Conservation (phyloP, 768 basidiomycete species). For the Tricholoma terreum region DNA sequence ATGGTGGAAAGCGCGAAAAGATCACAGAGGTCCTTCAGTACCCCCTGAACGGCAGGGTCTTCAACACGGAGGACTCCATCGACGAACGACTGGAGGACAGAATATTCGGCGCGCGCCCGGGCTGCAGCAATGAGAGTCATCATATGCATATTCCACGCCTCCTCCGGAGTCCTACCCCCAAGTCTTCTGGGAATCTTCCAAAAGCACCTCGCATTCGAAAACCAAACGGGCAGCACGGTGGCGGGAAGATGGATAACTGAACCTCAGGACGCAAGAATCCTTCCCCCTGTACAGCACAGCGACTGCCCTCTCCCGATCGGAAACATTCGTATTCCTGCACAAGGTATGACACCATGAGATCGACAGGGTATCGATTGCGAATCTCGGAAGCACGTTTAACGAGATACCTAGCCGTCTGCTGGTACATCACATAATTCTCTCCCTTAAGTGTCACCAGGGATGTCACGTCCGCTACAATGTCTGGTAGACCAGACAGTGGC, state of each 20-base stretch:
- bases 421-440: slow-evolving; percentile 27
- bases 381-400: slow-evolving; percentile 15
- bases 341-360: slow-evolving; percentile 11
- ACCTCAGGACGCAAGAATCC: slow-evolving; percentile 16
- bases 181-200: slow-evolving; percentile 7
- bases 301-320: not conserved
- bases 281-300: slow-evolving; percentile 2
- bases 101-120: slow-evolving; percentile 23
- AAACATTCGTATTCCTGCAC: not conserved
- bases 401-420: slow-evolving; percentile 25
- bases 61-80: slow-evolving; percentile 7
- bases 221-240: slow-evolving; percentile 21
- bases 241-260: slow-evolving; percentile 18
- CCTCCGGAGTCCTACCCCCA: slow-evolving; percentile 8
- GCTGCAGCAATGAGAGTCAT: slow-evolving; percentile 21
- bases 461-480: slow-evolving; percentile 14
- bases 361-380: not conserved
- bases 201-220: slow-evolving; percentile 14
- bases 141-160: slow-evolving; percentile 26
- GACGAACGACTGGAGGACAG: slow-evolving; percentile 19
- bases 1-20: slow-evolving; percentile 23
- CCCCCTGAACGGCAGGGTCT: slow-evolving; percentile 4
- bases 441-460: slow-evolving; percentile 22
- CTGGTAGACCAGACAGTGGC: slow-evolving; percentile 20
- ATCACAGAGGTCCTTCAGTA: slow-evolving; percentile 17